Evolutionary conservation across 495 filamentous ascomycete species (phyloP).

Genomic region (Xylaria castorea): DNA sequence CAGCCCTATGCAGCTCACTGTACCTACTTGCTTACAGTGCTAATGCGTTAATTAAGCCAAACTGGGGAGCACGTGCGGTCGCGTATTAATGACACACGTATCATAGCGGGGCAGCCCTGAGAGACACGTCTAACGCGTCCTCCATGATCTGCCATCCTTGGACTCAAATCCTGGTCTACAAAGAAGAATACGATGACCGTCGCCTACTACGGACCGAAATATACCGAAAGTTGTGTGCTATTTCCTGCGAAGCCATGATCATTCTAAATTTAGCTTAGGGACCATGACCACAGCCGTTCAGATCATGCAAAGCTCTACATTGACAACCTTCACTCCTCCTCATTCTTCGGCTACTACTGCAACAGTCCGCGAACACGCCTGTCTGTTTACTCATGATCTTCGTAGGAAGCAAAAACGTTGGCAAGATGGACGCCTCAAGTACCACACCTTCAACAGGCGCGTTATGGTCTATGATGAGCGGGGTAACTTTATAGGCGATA

Average conservation of each 20-base stretch:
- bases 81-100: background rate
- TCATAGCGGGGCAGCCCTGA: conserved; percentile 2
- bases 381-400: conserved; percentile 85
- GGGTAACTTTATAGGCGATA: conserved; percentile 83
- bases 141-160: background rate
- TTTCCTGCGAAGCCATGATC: background rate
- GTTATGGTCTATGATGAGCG: conserved; percentile 88
- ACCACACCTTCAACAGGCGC: conserved; percentile 89
- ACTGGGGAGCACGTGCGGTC: conserved; percentile 16
- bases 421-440: conserved; percentile 89
- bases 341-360: conserved; percentile 66
- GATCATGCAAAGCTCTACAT: conserved; percentile 35
- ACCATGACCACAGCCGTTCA: conserved; percentile 34
- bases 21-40: background rate
- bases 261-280: background rate
- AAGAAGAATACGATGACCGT: background rate
- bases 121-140: conserved; percentile 11
- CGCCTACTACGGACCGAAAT: background rate
- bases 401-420: conserved; percentile 87
- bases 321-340: conserved; percentile 32
- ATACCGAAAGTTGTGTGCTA: background rate
- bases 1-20: too few species aligned
- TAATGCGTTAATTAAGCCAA: background rate
- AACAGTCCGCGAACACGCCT: conserved; percentile 77
- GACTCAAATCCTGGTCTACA: background rate